Evolutionary conservation across 2,329 filamentous ascomycete species (phyloP).

Genomic region (Macrophomina pseudophaseolina): DNA sequence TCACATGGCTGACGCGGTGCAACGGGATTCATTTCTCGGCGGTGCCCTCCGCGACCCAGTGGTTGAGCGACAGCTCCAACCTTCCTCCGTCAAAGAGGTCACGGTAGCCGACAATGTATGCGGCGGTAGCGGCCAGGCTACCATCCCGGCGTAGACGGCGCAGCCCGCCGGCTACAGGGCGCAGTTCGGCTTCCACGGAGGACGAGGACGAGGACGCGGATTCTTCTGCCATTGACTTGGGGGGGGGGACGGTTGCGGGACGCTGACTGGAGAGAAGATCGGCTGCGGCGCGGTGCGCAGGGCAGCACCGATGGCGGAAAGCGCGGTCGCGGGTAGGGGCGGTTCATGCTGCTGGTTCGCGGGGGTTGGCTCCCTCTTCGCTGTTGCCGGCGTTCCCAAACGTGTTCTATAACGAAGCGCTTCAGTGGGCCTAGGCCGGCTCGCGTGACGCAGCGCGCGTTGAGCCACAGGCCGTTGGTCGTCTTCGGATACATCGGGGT

Average conservation of each 20-base stretch:
- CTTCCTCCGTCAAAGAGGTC: slow-evolving; percentile 52
- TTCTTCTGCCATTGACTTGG: neutral
- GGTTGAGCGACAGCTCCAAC: slow-evolving; percentile 49
- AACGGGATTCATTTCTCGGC: slow-evolving; percentile 58
- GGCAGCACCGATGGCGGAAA: slow-evolving; percentile 10
- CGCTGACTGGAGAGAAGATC: neutral
- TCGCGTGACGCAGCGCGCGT: slow-evolving; percentile 22
- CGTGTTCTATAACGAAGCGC: neutral
- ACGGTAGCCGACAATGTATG: slow-evolving; percentile 54
- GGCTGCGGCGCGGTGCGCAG: slow-evolving; percentile 10
- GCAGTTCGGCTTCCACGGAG: slow-evolving; percentile 24
- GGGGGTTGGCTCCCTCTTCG: neutral
- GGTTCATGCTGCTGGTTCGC: neutral
- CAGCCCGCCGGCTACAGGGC: slow-evolving; percentile 42
- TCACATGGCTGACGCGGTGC: slow-evolving; percentile 46
- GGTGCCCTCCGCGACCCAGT: slow-evolving; percentile 54
- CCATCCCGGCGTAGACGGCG: slow-evolving; percentile 52
- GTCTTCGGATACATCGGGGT: neutral
- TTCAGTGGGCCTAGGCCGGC: neutral
- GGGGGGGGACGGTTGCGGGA: slow-evolving; percentile 3
- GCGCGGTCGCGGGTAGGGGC: slow-evolving; percentile 11
- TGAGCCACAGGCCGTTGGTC: slow-evolving; percentile 17
- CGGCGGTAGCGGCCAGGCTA: slow-evolving; percentile 29
- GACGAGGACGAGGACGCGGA: neutral
- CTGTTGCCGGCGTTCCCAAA: neutral